Conservation (phyloP, 495 filamentous ascomycete genomes). For the Amphirosellinia nigrospora region DNA sequence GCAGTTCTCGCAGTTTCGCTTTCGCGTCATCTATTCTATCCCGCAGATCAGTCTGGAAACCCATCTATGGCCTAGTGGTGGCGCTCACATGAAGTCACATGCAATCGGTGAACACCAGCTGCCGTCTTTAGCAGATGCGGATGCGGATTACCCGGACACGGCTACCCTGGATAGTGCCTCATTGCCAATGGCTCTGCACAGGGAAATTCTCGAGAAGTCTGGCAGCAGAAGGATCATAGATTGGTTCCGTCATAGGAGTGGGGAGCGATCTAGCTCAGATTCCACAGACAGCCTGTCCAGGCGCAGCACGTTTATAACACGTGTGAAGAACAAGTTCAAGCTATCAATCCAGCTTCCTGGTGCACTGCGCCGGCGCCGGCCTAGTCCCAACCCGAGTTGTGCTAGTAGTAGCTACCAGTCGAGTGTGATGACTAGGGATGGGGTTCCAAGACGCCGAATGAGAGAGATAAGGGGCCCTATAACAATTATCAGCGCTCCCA, state of each 20-base stretch:
- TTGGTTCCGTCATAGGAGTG: slow-evolving; percentile 8
- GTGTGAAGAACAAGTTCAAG: not conserved
- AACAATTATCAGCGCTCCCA: not conserved
- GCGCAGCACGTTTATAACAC: not conserved
- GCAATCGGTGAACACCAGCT: slow-evolving; percentile 4
- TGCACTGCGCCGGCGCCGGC: slow-evolving; percentile 4
- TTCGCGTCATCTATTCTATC: slow-evolving; percentile 17
- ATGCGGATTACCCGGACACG: not conserved
- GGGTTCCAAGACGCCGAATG: not conserved
- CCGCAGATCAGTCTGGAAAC: slow-evolving; percentile 8
- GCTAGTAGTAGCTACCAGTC: not conserved
- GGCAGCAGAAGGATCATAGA: not conserved
- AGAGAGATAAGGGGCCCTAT: not conserved
- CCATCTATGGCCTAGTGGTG: slow-evolving; percentile 5
- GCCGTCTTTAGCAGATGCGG: not conserved
- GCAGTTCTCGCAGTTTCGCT: slow-evolving; percentile 13
- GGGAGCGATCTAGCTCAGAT: not conserved
- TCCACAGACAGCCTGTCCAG: not conserved
- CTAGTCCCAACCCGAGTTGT: not conserved
- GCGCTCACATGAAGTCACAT: slow-evolving; percentile 16
- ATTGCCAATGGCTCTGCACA: not conserved
- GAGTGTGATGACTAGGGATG: not conserved
- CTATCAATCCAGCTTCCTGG: not conserved
- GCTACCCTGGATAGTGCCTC: not conserved
- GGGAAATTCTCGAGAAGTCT: not conserved